Base-by-base conservation (phyloP, 768 basidiomycete genomes). In the Boletus sp. region DNA sequence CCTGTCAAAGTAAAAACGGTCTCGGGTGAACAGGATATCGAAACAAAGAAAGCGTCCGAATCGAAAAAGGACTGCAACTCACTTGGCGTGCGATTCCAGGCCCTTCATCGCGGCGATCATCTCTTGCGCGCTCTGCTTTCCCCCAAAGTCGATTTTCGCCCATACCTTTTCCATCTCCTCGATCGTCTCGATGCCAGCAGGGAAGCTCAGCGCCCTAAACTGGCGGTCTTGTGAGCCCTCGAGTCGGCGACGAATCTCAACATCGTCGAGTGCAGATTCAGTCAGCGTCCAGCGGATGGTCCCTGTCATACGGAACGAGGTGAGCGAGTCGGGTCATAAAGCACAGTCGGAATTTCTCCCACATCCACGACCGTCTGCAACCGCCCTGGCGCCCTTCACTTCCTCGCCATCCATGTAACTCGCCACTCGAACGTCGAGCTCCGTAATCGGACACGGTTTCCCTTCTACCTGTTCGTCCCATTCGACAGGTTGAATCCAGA, bases 401-500 rank as follows among this genome's bases (percentile, higher is more conserved):
- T 71, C 68, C 17, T 72, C 55, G 8, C 70, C 70, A 45, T 80
- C 73, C 15, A 87, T 47, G 61, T 73, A 81, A 66, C 74, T 86
- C 36, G 60, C 64, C 30, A 79, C 68, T 4, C 63, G 71, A n/a
- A 92, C 75, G 24, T 77, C 75, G 24, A 94, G 69, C 69, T 89
- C 83, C 28, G 78, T 76, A 30, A 90, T 79, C 2, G 85, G 84
- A 24, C 59, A 54, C 0, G 64, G 62, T 12, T 66, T 61, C 8
- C 72, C 76, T 52, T 76, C 70, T 0, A 60, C 58, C 9, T 70
- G 71, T n/a, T 71, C 66, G 28, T 69, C 57, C 79, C 79, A 81
- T 15, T 80, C 76, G 2, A 69, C 71, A 17, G 87, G 90, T 67
- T 89, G 81, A 11, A 92, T 81, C 78, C 83, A 92, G 4, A 89